A percentile compares a stretch with the other conserved stretches of the same genome.
Evolutionary conservation across 73 alveolate species (phyloP).

Genomic region (Durusdinium trenchii): DNA sequence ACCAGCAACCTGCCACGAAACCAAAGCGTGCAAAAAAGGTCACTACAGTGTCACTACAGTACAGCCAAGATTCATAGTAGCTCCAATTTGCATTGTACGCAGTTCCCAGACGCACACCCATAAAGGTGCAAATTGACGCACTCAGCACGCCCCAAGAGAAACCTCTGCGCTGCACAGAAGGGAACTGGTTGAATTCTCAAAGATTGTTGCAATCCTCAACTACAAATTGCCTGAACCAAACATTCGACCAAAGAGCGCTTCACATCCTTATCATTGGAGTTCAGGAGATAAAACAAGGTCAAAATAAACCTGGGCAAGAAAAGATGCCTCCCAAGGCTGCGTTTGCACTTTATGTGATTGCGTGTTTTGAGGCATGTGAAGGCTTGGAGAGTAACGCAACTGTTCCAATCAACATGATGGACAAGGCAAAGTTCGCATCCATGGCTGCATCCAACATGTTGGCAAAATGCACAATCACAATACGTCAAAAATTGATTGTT

Average conservation of each 20-base stretch:
- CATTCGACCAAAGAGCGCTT: background rate
- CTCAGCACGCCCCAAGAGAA: slow-evolving; percentile 73
- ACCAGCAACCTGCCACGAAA: too few species aligned
- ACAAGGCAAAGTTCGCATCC: slow-evolving; percentile 50
- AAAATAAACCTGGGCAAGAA: slow-evolving; percentile 32
- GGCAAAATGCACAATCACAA: too few species aligned
- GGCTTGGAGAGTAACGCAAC: slow-evolving; percentile 15
- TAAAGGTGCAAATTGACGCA: slow-evolving; percentile 77
- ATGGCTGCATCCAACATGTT: slow-evolving; percentile 20
- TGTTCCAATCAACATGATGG: slow-evolving; percentile 77
- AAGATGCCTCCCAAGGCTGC: background rate
- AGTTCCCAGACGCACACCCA: slow-evolving; percentile 83
- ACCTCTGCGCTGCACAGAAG: background rate
- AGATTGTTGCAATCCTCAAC: background rate
- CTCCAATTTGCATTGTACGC: slow-evolving; percentile 48
- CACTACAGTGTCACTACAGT: too few species aligned
- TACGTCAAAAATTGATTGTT: too few species aligned
- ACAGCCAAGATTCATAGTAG: slow-evolving; percentile 66
- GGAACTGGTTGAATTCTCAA: background rate
- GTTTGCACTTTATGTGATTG: background rate
- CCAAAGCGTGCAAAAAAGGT: too few species aligned
- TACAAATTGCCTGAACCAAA: background rate
- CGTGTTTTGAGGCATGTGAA: too few species aligned
- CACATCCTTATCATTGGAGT: slow-evolving; percentile 34
- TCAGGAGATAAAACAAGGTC: slow-evolving; percentile 54